A percentile compares a stretch with the other conserved stretches of the same genome.
Evolutionary conservation across 495 filamentous ascomycete species (phyloP).

Genomic region (Tuber microsphaerosporum): DNA sequence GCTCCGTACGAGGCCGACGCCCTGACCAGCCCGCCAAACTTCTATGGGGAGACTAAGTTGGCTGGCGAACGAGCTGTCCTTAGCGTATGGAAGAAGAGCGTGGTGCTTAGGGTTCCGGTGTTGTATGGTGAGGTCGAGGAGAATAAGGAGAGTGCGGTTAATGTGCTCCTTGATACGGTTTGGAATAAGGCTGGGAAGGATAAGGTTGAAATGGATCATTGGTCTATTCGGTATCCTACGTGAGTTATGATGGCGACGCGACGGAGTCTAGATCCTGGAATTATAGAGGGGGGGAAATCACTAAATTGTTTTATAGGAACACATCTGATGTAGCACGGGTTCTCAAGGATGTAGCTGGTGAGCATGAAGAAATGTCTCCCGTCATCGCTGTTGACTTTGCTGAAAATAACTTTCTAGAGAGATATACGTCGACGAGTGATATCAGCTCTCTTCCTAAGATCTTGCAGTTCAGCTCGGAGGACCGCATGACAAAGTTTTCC

Average conservation of each 20-base stretch:
- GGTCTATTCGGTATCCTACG: constrained; percentile 78
- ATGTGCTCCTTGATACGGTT: constrained; percentile 67
- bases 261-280: not conserved
- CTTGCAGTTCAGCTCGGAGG: constrained; percentile 83
- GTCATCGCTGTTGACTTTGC: not conserved
- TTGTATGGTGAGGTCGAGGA: constrained; percentile 65
- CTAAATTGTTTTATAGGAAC: constrained; percentile 42
- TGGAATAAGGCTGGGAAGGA: constrained; percentile 57
- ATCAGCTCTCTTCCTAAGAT: constrained; percentile 55
- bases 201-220: constrained; percentile 76
- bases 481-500: constrained; percentile 65
- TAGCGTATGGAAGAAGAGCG: constrained; percentile 45
- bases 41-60: constrained; percentile 82
- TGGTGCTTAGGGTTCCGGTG: constrained; percentile 79
- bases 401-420: constrained; percentile 10
- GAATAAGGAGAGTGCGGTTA: constrained; percentile 72
- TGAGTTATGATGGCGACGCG: constrained; percentile 32
- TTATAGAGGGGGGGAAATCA: not conserved
- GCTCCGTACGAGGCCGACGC: constrained; percentile 71
- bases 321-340: constrained; percentile 86
- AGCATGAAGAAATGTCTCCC: constrained; percentile 46
- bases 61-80: constrained; percentile 74
- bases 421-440: constrained; percentile 40
- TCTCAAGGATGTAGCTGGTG: constrained; percentile 59
- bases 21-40: constrained; percentile 62